phyloP scores from a whole-genome alignment of 2,329 filamentous ascomycete species.

The Claviceps sp. region DNA sequence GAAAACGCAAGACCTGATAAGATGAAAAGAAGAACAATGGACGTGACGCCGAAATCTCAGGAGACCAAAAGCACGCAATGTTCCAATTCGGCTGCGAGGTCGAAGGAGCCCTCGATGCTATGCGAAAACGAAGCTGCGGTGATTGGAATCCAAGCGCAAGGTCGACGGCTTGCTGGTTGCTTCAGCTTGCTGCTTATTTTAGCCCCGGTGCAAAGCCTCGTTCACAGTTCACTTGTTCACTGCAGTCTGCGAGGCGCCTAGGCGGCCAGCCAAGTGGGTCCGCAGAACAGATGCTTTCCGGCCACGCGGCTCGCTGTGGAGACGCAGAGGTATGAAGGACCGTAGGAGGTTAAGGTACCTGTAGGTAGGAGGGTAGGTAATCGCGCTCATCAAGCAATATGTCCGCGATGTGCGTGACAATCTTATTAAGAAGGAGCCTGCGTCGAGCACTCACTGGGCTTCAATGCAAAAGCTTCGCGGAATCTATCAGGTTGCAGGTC shows the following conservation, averaged over 20 bases:
- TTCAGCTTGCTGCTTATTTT: not conserved
- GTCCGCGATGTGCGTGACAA: too few relatives aligned
- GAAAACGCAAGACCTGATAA: not conserved
- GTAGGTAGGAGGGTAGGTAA: too few relatives aligned
- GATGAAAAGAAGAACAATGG: not conserved
- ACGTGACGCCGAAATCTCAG: not conserved
- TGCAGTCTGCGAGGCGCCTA: not conserved
- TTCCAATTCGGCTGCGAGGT: not conserved
- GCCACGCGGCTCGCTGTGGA: too few relatives aligned
- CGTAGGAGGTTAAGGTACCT: too few relatives aligned
- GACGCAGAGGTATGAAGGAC: too few relatives aligned
- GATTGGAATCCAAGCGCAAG: not conserved
- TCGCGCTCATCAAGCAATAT: too few relatives aligned
- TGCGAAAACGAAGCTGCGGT: not conserved
- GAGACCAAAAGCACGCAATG: not conserved
- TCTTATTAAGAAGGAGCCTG: too few relatives aligned
- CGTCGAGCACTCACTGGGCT: too few relatives aligned
- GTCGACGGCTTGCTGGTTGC: not conserved
- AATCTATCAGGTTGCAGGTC: not conserved
- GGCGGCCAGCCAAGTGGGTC: not conserved
- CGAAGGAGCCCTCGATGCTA: not conserved
- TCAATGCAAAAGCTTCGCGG: not conserved
- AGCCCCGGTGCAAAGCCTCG: not conserved
- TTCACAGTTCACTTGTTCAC: not conserved
- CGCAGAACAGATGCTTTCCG: too few relatives aligned